Evolutionary conservation across 306 rosid genomes (phyloP).

Genomic region (Citrullus mucosospermus): DNA sequence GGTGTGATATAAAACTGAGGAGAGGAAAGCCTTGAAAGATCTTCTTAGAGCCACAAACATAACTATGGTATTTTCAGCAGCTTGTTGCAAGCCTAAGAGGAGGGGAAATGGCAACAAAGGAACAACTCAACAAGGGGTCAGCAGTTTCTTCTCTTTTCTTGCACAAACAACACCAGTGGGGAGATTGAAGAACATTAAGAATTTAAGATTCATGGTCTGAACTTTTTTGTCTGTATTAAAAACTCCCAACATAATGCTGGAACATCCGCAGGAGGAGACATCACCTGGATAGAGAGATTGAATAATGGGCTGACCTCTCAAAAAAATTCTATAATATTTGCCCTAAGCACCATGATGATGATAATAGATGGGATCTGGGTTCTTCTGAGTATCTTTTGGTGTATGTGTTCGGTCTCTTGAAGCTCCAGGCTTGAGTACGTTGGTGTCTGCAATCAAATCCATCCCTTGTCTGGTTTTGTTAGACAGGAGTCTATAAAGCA

Average conservation of each 20-base stretch:
- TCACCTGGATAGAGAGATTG: neutral
- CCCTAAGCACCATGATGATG: neutral
- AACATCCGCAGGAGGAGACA: neutral
- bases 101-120: neutral
- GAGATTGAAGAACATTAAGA: neutral
- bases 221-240: neutral
- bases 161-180: neutral
- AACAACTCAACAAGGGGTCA: neutral
- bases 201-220: neutral
- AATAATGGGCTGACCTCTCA: neutral
- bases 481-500: neutral
- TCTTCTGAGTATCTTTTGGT: neutral
- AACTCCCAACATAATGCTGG: neutral
- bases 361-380: neutral
- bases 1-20: neutral
- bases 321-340: neutral
- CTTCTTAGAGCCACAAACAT: neutral
- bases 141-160: neutral
- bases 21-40: neutral
- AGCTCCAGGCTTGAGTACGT: neutral
- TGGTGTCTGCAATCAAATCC: neutral
- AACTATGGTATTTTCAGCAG: neutral
- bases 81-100: neutral
- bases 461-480: neutral
- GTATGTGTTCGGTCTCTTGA: neutral